Evolutionary conservation across 805 yeast genomes (phyloP), one percentile per base, ranked within the genome.

Genomic region (Saccharomycopsis sp.): DNA sequence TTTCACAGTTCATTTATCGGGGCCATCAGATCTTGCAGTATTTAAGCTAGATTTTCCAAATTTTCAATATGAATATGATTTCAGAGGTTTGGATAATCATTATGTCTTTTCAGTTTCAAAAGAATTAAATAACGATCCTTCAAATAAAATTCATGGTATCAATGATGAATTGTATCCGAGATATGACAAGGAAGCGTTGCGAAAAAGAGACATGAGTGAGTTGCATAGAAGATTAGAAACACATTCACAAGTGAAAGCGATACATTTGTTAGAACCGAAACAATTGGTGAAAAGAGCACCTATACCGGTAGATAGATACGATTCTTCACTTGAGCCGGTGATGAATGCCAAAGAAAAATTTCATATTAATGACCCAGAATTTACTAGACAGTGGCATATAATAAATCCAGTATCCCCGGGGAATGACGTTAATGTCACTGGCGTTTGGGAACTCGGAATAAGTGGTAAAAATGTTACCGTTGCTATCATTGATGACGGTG

Each of bases 401-500:
- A 64, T 84, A 32, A 93, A 93, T 58, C 68, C 85, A 1, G 59
- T 62, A 4, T 78, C 67, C 53, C 85, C 84, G 0, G 94, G 95
- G 0, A 72, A 86, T 56, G 97, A 90, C 60, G 78, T 93, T 42
- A 90, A 93, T 56, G 90, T 88, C 11, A 63, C 85, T 1, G 88
- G 85, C 0, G 78, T 87, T 9, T 93, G 98, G 98, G 66, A 70
- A 24, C 77, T 78, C 47, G 84, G 82, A 40, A 76, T 83, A 45
- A 82, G 93, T 0, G 98, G 98, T 1, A 62, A 70, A 29, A 90
- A 93, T 4, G 71, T 86, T 4, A 86, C 85, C 1, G 81, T 89
- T 1, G 96, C 97, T 1, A 74, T 93, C 32, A 83, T 93, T 0
- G 98, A 93, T 62, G 98, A 93, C 63, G 98, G 98, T 1, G 62